Conservation (phyloP, 805 yeast species). For the Zygosaccharomyces rouxii region DNA sequence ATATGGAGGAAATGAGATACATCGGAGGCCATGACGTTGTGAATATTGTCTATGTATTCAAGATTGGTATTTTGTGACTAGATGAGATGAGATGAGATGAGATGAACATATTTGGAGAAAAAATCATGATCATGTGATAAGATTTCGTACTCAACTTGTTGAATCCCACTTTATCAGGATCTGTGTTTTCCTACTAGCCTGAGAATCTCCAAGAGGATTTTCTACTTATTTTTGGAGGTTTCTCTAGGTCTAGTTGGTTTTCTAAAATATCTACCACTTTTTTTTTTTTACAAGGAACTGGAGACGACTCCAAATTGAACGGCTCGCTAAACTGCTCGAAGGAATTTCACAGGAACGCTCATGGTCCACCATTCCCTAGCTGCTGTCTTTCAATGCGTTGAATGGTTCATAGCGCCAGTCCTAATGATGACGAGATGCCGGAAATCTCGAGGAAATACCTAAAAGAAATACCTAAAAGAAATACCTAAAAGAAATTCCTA, state of each 20-base stretch:
- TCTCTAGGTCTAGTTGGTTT: background rate
- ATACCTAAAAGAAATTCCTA: background rate
- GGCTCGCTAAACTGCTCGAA: background rate
- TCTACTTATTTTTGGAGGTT: background rate
- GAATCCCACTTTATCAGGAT: background rate
- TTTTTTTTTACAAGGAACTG: background rate
- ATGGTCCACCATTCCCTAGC: background rate
- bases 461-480: background rate
- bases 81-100: constrained; percentile 3
- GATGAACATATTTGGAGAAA: background rate
- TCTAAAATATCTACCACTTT: background rate
- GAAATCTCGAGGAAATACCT: background rate
- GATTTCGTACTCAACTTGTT: background rate
- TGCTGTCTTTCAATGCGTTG: background rate
- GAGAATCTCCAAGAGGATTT: background rate
- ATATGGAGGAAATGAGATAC: constrained; percentile 20
- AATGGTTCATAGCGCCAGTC: background rate
- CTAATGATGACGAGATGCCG: background rate
- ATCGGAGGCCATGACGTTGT: background rate
- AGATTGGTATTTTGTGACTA: background rate
- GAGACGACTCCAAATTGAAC: background rate
- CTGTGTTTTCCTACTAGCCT: background rate
- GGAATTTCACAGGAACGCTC: background rate
- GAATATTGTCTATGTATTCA: background rate
- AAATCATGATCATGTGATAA: background rate